Percentiles rank a stretch among this genome's conserved stretches.
phyloP scores from a whole-genome alignment of 2,329 filamentous ascomycete genomes.

The Monilinia aucupariae region DNA sequence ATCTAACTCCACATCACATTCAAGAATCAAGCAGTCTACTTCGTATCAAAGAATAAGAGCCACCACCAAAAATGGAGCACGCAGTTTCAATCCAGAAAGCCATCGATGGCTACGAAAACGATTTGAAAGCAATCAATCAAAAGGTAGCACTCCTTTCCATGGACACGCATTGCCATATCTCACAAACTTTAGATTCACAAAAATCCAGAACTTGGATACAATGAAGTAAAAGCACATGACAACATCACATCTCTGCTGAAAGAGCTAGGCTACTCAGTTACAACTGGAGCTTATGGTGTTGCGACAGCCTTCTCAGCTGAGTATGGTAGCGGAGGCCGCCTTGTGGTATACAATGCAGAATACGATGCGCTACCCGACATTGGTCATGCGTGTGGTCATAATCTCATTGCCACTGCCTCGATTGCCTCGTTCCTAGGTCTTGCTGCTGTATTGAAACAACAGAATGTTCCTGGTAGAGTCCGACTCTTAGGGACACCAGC shows the following conservation, averaged over 20 bases:
- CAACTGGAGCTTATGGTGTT: conserved; percentile 46
- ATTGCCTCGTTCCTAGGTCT: conserved; percentile 39
- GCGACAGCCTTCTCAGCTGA: conserved; percentile 47
- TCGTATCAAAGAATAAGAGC: fast-evolving
- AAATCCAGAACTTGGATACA: conserved; percentile 47
- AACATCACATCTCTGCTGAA: conserved; percentile 43
- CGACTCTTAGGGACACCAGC: conserved; percentile 33
- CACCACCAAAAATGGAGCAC: not conserved
- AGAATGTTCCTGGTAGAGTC: conserved; percentile 29
- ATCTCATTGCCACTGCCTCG: conserved; percentile 39
- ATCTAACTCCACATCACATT: not conserved
- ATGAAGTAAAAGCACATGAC: conserved; percentile 48
- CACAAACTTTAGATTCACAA: conserved; percentile 37
- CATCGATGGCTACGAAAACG: conserved; percentile 6
- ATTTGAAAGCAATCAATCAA: conserved; percentile 18
- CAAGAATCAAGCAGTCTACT: not conserved
- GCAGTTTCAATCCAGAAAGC: conserved; percentile 1
- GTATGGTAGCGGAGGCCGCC: conserved; percentile 40
- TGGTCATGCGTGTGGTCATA: conserved; percentile 42
- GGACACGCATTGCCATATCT: not conserved
- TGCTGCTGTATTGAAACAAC: conserved; percentile 24
- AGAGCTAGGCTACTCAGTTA: conserved; percentile 42
- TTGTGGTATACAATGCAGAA: conserved; percentile 42
- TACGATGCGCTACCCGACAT: conserved; percentile 43
- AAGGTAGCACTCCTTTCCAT: conserved; percentile 2